Percentiles rank a stretch among this genome's conserved stretches.
Evolutionary conservation across 352 stramenopile species (phyloP).

Genomic region (Plasmopara muralis): DNA sequence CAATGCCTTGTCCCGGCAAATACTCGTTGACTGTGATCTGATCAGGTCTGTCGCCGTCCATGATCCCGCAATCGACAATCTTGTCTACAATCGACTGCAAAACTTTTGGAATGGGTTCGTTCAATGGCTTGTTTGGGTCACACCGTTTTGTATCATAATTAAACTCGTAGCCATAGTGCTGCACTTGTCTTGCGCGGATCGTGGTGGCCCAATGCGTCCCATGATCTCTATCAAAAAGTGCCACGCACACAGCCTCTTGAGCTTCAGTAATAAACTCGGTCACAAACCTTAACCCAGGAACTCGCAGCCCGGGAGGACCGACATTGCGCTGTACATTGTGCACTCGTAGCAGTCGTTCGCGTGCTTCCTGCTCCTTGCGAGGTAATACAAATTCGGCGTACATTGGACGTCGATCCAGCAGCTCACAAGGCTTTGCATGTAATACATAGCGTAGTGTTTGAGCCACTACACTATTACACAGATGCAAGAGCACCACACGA

Average conservation of each 20-base stretch:
- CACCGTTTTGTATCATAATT: conserved; percentile 78
- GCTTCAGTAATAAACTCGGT: conserved; percentile 58
- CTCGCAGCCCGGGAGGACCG: conserved; percentile 29
- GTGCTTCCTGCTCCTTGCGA: conserved; percentile 60
- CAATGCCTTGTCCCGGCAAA: conserved; percentile 81
- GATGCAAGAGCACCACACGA: conserved; percentile 42
- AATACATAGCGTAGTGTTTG: conserved; percentile 34
- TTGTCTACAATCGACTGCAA: conserved; percentile 40
- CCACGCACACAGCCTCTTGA: conserved; percentile 47
- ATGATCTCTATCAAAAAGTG: conserved; percentile 53
- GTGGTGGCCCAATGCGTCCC: conserved; percentile 55
- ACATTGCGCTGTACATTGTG: conserved; percentile 44
- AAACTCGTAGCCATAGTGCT: conserved; percentile 86
- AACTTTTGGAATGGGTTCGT: conserved; percentile 37
- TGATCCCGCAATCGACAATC: conserved; percentile 45
- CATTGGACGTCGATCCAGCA: conserved; percentile 50
- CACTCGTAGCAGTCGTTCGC: conserved; percentile 53
- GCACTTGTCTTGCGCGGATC: conserved; percentile 75
- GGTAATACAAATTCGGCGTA: conserved; percentile 70
- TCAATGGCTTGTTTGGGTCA: conserved; percentile 40
- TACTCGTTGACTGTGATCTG: conserved; percentile 90
- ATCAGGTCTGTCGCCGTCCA: conserved; percentile 49
- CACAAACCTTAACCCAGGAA: conserved; percentile 59
- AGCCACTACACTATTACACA: conserved; percentile 11
- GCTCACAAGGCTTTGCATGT: conserved; percentile 49